phyloP scores from a whole-genome alignment of 2,329 filamentous ascomycete genomes.

The Talaromyces sp. region DNA sequence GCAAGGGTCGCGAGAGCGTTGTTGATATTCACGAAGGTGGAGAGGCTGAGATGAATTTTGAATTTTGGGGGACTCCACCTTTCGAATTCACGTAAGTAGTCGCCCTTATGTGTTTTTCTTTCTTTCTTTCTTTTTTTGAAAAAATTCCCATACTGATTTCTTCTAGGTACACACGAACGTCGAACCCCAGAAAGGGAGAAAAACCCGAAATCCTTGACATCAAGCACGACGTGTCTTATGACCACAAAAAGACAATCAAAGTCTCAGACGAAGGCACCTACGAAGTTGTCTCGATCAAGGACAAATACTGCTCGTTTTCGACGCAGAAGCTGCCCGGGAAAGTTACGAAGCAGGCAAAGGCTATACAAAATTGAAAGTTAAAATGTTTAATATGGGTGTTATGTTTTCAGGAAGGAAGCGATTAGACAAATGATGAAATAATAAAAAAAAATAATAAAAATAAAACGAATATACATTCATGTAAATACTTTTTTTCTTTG shows the following conservation, averaged over 20 bases:
- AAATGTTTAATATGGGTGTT: constrained; percentile 12
- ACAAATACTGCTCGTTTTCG: constrained; percentile 84
- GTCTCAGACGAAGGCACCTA: constrained; percentile 95
- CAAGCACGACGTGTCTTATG: constrained; percentile 76
- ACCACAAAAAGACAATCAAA: constrained; percentile 72
- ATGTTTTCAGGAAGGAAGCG: background rate
- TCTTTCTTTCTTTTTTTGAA: too few species aligned
- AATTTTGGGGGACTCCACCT: constrained; percentile 91
- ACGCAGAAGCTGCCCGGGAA: constrained; percentile 57
- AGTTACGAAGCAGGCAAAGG: constrained; percentile 30
- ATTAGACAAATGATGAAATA: background rate
- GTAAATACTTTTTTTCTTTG: background rate
- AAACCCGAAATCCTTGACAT: constrained; percentile 81
- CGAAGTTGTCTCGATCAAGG: constrained; percentile 94
- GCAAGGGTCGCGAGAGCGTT: constrained; percentile 70
- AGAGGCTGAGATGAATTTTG: constrained; percentile 86
- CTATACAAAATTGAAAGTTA: constrained; percentile 13
- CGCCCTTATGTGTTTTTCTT: background rate
- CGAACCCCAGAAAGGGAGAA: constrained; percentile 74
- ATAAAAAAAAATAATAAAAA: background rate
- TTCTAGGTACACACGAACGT: constrained; percentile 71
- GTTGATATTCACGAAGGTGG: constrained; percentile 97
- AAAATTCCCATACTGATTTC: background rate
- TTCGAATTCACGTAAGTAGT: constrained; percentile 78
- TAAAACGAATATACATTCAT: background rate